Evolutionary conservation across 441 rosid species (phyloP), one percentile per base, ranked within the genome.

Genomic region (Cnidoscolus chayamansa): DNA sequence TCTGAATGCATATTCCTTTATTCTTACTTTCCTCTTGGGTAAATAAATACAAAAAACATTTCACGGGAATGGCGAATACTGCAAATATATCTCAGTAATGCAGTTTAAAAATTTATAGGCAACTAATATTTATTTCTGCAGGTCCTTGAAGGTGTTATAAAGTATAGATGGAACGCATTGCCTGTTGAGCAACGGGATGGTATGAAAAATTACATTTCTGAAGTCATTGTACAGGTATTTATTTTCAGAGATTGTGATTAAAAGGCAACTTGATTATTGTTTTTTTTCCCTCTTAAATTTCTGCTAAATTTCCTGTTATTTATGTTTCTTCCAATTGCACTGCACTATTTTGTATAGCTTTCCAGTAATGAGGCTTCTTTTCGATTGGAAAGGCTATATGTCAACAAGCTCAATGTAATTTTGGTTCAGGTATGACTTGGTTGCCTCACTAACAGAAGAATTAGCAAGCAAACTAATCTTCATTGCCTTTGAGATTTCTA

Each of bases 131-230:
- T 40, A 40, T 40, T 40, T 69, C 47, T 76, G 45, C 63, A 96
- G 99, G 98, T 96, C 68, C 87, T 96, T 70, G 99, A 96, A 86
- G 94, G 98, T 71, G 99, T 96, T 67, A 96, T 96, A 51, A 96
- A 94, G 86, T 96, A 96, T 73, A 87, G 98, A 74, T 96, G 99
- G 99, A 96, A 96, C 80, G 99, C 97, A 5, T 85, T 96, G 79
- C 99, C 99, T 19, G 94, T 81, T 74, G 96, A 89, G 77, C 99
- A 96, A 77, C 87, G 99, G 63, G 99, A 96, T 85, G 98, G 99
- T 65, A 96, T 96, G 99, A 96, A 90, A 85, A 96, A 96, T 77
- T 94, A 96, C 76, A 96, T 96, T 74, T 96, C 98, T 48, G 99
- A 94, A 86, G 95, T 96, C 75, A 96, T 96, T 74, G 99, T 94